Percentiles rank a stretch among this genome's conserved stretches.
Evolutionary conservation across 495 filamentous ascomycete genomes (phyloP).

Genomic region (Pyrenula massariospora): DNA sequence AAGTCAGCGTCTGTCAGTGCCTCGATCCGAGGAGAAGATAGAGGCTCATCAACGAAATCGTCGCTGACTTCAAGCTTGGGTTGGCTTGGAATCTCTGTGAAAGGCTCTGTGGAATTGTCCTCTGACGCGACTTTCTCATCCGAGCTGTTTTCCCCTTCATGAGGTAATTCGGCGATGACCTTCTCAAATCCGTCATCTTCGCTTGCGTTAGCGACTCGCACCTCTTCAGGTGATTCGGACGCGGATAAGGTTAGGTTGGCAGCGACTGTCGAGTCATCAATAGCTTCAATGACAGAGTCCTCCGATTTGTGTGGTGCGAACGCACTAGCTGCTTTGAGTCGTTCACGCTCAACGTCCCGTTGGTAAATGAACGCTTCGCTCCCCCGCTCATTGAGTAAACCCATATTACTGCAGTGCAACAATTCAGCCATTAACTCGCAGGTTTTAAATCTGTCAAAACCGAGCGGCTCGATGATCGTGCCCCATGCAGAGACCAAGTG

Average conservation of each 20-base stretch:
- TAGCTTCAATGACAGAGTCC: constrained; percentile 29
- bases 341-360: constrained; percentile 72
- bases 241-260: constrained; percentile 23
- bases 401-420: constrained; percentile 98
- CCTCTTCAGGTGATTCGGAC: constrained; percentile 32
- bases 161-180: constrained; percentile 58
- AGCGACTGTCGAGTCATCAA: constrained; percentile 35
- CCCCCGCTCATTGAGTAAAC: constrained; percentile 82
- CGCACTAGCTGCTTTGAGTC: constrained; percentile 56
- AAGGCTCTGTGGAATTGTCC: constrained; percentile 3
- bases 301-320: constrained; percentile 28
- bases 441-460: constrained; percentile 97
- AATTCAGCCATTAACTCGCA: constrained; percentile 98
- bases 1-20: constrained; percentile 22
- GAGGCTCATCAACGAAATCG: constrained; percentile 60
- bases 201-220: constrained; percentile 63
- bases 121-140: constrained; percentile 23
- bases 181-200: constrained; percentile 96
- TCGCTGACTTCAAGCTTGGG: constrained; percentile 40
- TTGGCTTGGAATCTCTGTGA: constrained; percentile 3
- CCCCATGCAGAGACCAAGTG: constrained; percentile 79
- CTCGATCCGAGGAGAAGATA: constrained; percentile 44
- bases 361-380: constrained; percentile 77
- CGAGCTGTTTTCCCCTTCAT: constrained; percentile 47
- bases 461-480: constrained; percentile 81